Evolutionary conservation across 495 filamentous ascomycete genomes (phyloP), one percentile per base, ranked within the genome.

Genomic region (Xylaria longipes): DNA sequence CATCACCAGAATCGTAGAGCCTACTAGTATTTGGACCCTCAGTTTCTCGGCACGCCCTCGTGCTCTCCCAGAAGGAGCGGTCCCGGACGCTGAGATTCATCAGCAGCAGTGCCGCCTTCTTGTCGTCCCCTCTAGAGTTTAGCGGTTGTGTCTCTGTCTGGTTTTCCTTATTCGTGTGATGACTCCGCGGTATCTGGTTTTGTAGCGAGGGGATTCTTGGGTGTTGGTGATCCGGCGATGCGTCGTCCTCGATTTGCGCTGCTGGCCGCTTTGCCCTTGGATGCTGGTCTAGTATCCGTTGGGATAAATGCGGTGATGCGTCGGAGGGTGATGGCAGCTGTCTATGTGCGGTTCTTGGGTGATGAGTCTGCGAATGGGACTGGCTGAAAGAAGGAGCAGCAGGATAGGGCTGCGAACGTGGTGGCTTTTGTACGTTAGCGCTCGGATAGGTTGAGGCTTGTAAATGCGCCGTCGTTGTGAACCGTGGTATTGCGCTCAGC

Each of bases 71-170:
- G 54, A 61, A 25, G 31, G 45, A 39, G 8, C 48, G 75, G 76
- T 87, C 83, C 72, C 84, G 82, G 73, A 85, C 84, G 61, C 86
- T 84, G 58, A 90, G 77, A 72, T 84, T 85, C 74, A 91, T 79
- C 70, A 91, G 77, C 57, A 88, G 80, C 77, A 88, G 81, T 25
- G 89, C 89, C 5, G 89, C 89, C 64, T 85, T 87, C 72, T 88
- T 85, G 58, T 60, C 56, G 22, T 48, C 57, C 54, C 41, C 41
- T 41, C 14, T 60, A 7, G 9, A n/a, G 41, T 27, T 39, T 50
- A 61, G 14, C 2, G 56, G 12, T 22, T 27, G 43, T 1, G 31
- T 39, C 15, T 43, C 58, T 29, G 12, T 39, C 46, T 39, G 60
- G 8, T 45, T 64, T 3, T 43, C 58, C 22, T 64, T 70, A 14